These are phyloP conservation scores for Aspergillus haitiensis DNA, from an alignment of 495 filamentous ascomycete genomes.

Conservation along the genomic window DNA sequence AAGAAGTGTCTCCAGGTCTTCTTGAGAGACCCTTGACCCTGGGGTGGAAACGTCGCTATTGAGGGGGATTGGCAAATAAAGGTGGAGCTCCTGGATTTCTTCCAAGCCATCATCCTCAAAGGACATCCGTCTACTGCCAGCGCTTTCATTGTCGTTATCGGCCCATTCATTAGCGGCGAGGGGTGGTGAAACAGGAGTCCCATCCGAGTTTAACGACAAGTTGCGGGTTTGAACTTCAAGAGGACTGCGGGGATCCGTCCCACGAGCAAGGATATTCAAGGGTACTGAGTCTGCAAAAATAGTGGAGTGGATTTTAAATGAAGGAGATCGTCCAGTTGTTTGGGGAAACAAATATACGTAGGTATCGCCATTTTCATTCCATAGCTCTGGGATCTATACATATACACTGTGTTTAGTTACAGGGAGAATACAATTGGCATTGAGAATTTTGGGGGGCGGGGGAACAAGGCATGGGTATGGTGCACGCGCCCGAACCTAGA, in stretches of 20 bases:
- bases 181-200: slow-evolving; percentile 44
- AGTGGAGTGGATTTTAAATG: slow-evolving; percentile 74
- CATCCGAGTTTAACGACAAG: slow-evolving; percentile 41
- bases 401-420: slow-evolving; percentile 9
- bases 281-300: slow-evolving; percentile 68
- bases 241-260: slow-evolving; percentile 48
- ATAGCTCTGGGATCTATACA: slow-evolving; percentile 74
- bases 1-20: slow-evolving; percentile 68
- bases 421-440: neutral
- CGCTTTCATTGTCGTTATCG: slow-evolving; percentile 46
- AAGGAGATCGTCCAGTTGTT: slow-evolving; percentile 63
- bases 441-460: neutral
- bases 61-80: slow-evolving; percentile 66
- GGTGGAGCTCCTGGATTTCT: slow-evolving; percentile 58
- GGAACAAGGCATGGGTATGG: neutral
- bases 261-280: slow-evolving; percentile 67
- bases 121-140: slow-evolving; percentile 44
- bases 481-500: neutral
- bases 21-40: slow-evolving; percentile 40
- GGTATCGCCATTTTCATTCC: slow-evolving; percentile 83
- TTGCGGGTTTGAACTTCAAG: slow-evolving; percentile 43
- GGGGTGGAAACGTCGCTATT: slow-evolving; percentile 49
- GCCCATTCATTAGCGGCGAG: slow-evolving; percentile 37
- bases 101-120: slow-evolving; percentile 41
- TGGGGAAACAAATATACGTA: slow-evolving; percentile 78